Evolutionary conservation across 805 yeast genomes (phyloP).

Genomic region (Schwanniomyces pseudopolymorphus): DNA sequence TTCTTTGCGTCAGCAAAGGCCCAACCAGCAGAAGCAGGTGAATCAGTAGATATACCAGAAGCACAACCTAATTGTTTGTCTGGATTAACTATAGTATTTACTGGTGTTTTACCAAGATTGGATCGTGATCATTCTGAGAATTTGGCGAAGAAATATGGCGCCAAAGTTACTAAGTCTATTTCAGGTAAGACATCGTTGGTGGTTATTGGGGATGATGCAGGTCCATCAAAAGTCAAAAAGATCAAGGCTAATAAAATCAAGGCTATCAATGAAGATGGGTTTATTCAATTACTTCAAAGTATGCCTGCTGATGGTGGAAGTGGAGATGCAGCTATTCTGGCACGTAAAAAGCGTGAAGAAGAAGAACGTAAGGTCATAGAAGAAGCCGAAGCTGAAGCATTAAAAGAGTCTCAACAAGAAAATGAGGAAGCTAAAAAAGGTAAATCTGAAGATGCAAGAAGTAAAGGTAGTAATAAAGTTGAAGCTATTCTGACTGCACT

Average conservation of each 20-base stretch:
- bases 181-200: conserved; percentile 84
- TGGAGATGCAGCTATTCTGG: conserved; percentile 74
- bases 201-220: conserved; percentile 94
- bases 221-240: conserved; percentile 87
- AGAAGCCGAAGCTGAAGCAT: conserved; percentile 39
- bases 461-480: conserved; percentile 3
- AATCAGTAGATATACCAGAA: conserved; percentile 59
- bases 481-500: conserved; percentile 17
- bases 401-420: conserved; percentile 26
- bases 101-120: conserved; percentile 81
- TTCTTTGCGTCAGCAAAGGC: conserved; percentile 38
- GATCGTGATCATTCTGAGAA: conserved; percentile 75
- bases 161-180: conserved; percentile 81
- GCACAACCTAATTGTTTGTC: conserved; percentile 84
- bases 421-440: conserved; percentile 7
- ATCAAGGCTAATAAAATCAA: conserved; percentile 73
- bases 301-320: conserved; percentile 95
- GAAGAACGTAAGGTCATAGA: conserved; percentile 60
- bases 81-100: conserved; percentile 90
- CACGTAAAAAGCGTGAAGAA: conserved; percentile 63
- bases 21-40: conserved; percentile 26
- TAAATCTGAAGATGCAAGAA: not conserved
- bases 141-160: conserved; percentile 84
- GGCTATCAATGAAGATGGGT: conserved; percentile 86
- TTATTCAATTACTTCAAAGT: conserved; percentile 62